Evolutionary conservation across 768 basidiomycete species (phyloP), one percentile per base, ranked within the genome.

Genomic region (Lentinula aciculospora): DNA sequence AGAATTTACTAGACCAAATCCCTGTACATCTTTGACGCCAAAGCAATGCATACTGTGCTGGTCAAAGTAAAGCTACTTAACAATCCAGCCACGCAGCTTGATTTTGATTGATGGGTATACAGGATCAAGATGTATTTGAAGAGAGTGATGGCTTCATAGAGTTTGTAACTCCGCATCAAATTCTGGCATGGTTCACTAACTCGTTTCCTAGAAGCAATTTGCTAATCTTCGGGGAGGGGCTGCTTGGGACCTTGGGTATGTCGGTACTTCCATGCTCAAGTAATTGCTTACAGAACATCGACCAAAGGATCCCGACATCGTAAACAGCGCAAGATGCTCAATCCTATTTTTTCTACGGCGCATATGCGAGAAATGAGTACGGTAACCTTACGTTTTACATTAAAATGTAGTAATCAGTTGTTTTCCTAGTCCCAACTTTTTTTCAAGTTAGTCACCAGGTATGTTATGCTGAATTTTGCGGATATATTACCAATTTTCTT

Each of bases 321-420:
- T 48, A 66, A 60, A 39, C 71, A 74, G 61, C 66, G 71, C 21
- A 72, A 71, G 57, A 65, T 74, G 62, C 64, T 75, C 46, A 73
- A 72, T 32, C 67, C 69, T 1, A 67, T 71, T 9, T 75, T 74
- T 59, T 72, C 71, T 15, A 61, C 60, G 21, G 66, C 66, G 17
- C 71, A 70, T 54, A 62, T 74, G 61, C 71, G 72, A 29, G 58
- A 66, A 8, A 64, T 71, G 64, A 29, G 63, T 71, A 12, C 69
- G 70, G 21, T 6, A 44, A n/a, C 8, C 9, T 44, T 10, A 23
- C 9, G 17, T 6, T n/a, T 13, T 21, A 23, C 3, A 21, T 25
- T 3, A 9, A 60, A 62, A 40, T 54, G 12, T 6, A 10, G 44
- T 32, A 28, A 27, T 13, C n/a, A 31, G 5, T 12, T 44, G 2